These are phyloP conservation scores for Dimocarpus longan DNA, from an alignment of 345 rosid species.

Conservation along the genomic window DNA sequence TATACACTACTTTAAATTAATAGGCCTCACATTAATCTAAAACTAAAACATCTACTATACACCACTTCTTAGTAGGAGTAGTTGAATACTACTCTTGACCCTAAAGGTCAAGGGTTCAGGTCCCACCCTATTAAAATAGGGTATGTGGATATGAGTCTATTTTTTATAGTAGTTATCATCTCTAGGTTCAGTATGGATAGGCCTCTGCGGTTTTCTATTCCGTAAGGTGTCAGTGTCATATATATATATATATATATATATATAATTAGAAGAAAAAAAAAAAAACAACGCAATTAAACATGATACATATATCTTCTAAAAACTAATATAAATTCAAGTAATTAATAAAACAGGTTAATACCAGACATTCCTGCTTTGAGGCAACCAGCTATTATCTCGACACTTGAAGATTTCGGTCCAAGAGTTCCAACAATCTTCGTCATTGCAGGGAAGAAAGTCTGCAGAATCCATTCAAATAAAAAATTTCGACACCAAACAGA, in stretches of 20 bases:
- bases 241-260: too few species aligned
- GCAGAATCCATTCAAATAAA: constrained; percentile 20
- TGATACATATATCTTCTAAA: not conserved
- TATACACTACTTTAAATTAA: not conserved
- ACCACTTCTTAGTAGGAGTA: too few species aligned
- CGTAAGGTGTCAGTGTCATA: too few species aligned
- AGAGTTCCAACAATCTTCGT: constrained; percentile 80
- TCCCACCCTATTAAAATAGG: too few species aligned
- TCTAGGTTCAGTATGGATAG: too few species aligned
- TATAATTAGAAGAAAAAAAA: too few species aligned
- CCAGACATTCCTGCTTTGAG: constrained; percentile 79
- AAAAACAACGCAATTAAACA: not conserved
- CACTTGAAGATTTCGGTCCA: constrained; percentile 54
- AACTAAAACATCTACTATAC: not conserved
- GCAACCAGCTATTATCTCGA: constrained; percentile 53
- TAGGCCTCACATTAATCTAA: not conserved
- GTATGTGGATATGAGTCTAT: too few species aligned
- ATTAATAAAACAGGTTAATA: constrained; percentile 19
- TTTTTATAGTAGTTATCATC: too few species aligned
- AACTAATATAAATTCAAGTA: not conserved
- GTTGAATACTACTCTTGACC: too few species aligned
- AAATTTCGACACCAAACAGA: not conserved
- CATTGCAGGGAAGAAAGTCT: constrained; percentile 73
- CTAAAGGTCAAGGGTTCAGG: too few species aligned
- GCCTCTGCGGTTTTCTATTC: too few species aligned